Base-by-base conservation (phyloP, 1,284 basidiomycete genomes). In the Ustilago trichophora region DNA sequence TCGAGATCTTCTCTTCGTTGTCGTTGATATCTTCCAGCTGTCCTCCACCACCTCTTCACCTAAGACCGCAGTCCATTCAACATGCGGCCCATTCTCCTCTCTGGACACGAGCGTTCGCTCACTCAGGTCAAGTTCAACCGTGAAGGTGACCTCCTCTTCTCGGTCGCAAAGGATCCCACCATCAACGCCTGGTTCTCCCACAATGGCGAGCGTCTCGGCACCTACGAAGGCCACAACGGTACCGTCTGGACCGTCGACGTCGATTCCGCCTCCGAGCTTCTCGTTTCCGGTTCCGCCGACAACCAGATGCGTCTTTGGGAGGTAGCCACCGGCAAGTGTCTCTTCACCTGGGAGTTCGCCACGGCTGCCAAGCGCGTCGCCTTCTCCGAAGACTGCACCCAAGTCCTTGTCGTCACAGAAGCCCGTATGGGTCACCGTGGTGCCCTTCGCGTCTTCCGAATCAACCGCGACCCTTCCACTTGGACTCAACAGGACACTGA, bases 131-230 rank as follows among this genome's bases (percentile, higher is more conserved):
- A 82, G 68, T 84, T 94, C 87, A 98, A 98, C 86, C 84, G 86
- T 54, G 95, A 98, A 82, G 95, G 95, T 71, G 95, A 98, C 83
- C 86, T 98, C 12, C 87, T 99, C 53, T 98, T 98, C 84, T 90
- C 93, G 24, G 92, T 90, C 78, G 94, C 93, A 77, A 98, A 98
- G 86, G 95, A 99, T 83, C 87, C 90, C 77, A 83, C 92, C 76
- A 92, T 98, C 83, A 98, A 97, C 80, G 93, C 92, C 44, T 97
- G 94, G 93, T 98, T 89, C 84, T 91, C 94, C n/a, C 92, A 96
- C 80, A 99, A 99, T 80, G 96, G 96, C 70, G 95, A 98, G 85
- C 87, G 96, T 59, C 84, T 98, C 76, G 96, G 95, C 42, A 98
- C 96, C 53, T 98, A 97, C 82, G 89, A 93, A 52, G 96, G 93